Evolutionary conservation across 2,329 filamentous ascomycete genomes (phyloP).

Genomic region (Onygenales sp.): DNA sequence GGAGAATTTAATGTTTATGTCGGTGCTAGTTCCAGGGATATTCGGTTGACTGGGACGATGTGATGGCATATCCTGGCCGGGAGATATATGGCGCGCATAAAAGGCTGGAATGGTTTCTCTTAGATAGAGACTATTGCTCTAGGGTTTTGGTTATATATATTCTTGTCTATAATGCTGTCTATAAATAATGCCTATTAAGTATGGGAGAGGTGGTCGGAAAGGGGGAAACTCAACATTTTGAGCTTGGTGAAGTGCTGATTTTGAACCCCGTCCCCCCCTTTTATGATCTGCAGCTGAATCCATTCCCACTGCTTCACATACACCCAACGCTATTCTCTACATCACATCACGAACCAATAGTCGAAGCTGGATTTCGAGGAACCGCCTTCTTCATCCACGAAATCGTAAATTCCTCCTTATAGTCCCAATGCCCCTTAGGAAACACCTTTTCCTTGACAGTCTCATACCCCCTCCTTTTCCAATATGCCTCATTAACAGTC

Average conservation of each 20-base stretch:
- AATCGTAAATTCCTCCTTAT: not conserved
- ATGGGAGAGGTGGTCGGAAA: too few species aligned
- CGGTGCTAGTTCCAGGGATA: constrained; percentile 27
- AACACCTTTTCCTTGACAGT: not conserved
- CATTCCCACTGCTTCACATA: too few species aligned
- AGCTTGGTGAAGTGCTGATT: too few species aligned
- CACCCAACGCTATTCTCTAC: too few species aligned
- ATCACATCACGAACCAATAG: not conserved
- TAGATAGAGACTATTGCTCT: too few species aligned
- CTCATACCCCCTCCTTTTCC: not conserved
- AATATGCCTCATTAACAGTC: not conserved
- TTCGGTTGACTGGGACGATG: constrained; percentile 18
- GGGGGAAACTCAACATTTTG: too few species aligned
- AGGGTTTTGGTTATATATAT: too few species aligned
- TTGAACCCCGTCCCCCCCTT: too few species aligned
- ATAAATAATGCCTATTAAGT: too few species aligned
- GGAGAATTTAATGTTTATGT: constrained; percentile 25
- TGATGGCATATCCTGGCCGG: not conserved
- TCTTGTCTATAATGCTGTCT: too few species aligned
- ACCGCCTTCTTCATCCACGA: not conserved
- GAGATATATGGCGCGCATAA: not conserved
- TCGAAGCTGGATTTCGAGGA: not conserved
- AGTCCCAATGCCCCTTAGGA: not conserved
- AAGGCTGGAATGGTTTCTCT: not conserved
- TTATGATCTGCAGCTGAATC: too few species aligned